Conservation (phyloP, 2,329 filamentous ascomycete genomes). For the Alternaria infectoria region DNA sequence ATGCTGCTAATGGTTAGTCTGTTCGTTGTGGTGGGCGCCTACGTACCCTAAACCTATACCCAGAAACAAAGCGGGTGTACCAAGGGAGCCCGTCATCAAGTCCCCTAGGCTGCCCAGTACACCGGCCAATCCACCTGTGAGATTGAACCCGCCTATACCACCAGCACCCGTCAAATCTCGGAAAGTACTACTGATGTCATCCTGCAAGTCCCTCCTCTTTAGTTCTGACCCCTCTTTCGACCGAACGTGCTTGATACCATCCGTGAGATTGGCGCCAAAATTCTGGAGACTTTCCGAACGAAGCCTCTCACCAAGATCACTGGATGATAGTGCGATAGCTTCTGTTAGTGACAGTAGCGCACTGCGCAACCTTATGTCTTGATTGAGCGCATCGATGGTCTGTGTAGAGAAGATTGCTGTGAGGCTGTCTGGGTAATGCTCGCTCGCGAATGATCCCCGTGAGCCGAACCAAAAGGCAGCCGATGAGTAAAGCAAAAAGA, state of each 20-base stretch:
- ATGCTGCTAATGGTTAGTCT: conserved; percentile 25
- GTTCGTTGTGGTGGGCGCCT: background rate
- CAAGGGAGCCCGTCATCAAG: conserved; percentile 18
- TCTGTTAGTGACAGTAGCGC: conserved; percentile 31
- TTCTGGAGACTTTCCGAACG: conserved; percentile 14
- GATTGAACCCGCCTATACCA: conserved; percentile 8
- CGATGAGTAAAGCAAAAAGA: conserved; percentile 25
- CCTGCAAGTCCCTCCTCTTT: conserved; percentile 14
- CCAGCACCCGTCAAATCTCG: conserved; percentile 7
- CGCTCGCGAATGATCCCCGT: background rate
- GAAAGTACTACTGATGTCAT: conserved; percentile 16
- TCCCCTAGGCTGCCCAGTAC: conserved; percentile 20
- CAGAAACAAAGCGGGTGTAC: conserved; percentile 37
- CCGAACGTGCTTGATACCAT: conserved; percentile 20
- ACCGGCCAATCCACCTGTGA: conserved; percentile 18
- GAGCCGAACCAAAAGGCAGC: conserved; percentile 23
- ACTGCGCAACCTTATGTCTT: conserved; percentile 28
- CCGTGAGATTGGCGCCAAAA: conserved; percentile 25
- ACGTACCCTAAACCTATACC: conserved; percentile 40
- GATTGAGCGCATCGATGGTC: conserved; percentile 33
- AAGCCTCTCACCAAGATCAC: conserved; percentile 22
- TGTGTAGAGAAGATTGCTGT: conserved; percentile 23
- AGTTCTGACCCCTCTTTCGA: background rate
- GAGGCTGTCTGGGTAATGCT: conserved; percentile 8
- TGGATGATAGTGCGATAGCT: conserved; percentile 27